These are phyloP conservation scores for Termitomyces sp. DNA, from an alignment of 768 basidiomycete genomes.

Conservation along the genomic window DNA sequence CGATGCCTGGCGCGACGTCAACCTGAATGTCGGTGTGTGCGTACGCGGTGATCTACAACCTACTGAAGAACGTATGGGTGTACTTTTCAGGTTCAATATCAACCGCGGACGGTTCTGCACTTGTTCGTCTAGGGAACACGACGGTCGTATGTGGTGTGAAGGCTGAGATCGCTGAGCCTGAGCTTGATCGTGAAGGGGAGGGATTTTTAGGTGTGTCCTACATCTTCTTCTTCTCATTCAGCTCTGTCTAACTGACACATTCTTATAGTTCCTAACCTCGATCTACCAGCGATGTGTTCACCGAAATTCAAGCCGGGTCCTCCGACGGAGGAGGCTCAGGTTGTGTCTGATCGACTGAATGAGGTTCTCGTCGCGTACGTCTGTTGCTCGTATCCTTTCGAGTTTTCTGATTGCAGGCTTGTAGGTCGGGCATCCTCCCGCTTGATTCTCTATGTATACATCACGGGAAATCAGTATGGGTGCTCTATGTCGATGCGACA, in stretches of 20 bases:
- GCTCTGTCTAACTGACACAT: not conserved
- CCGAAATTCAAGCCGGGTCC: constrained; percentile 95
- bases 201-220: constrained; percentile 75
- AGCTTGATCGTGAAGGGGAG: constrained; percentile 63
- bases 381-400: not conserved
- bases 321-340: constrained; percentile 91
- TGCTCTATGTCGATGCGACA: constrained; percentile 89
- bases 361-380: constrained; percentile 72
- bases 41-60: not conserved
- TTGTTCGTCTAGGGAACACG: constrained; percentile 89
- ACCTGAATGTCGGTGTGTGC: constrained; percentile 71
- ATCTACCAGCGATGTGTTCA: constrained; percentile 90
- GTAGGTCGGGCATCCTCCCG: constrained; percentile 63
- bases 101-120: constrained; percentile 89
- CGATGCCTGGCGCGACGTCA: constrained; percentile 67
- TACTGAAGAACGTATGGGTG: constrained; percentile 6
- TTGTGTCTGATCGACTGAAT: constrained; percentile 78
- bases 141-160: constrained; percentile 95
- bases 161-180: constrained; percentile 91
- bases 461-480: constrained; percentile 80
- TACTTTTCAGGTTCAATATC: constrained; percentile 76
- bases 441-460: constrained; percentile 74
- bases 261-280: constrained; percentile 82
- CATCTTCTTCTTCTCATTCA: not conserved
- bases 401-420: not conserved